Evolutionary conservation across 495 filamentous ascomycete genomes (phyloP).

Genomic region (Peziza echinospora): DNA sequence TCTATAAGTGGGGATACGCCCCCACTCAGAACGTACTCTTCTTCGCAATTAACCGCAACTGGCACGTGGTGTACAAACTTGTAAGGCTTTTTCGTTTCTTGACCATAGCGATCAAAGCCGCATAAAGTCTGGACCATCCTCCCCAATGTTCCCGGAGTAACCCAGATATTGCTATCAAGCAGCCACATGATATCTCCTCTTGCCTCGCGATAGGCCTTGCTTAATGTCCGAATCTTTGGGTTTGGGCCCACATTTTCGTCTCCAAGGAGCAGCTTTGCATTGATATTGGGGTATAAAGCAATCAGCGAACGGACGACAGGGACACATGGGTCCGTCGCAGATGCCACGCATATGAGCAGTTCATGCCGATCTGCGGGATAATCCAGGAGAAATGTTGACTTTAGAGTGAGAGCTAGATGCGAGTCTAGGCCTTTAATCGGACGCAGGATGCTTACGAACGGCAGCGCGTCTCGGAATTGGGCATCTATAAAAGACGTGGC

Average conservation of each 20-base stretch:
- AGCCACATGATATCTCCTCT: slow-evolving; percentile 87
- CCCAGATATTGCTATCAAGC: slow-evolving; percentile 92
- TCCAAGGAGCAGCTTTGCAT: slow-evolving; percentile 61
- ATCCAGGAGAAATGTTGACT: slow-evolving; percentile 64
- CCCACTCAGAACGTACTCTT: slow-evolving; percentile 11
- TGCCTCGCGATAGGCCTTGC: slow-evolving; percentile 81
- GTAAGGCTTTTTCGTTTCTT: slow-evolving; percentile 22
- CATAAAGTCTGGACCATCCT: slow-evolving; percentile 73
- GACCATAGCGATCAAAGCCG: slow-evolving; percentile 37
- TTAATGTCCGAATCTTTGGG: slow-evolving; percentile 95
- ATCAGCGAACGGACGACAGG: slow-evolving; percentile 50
- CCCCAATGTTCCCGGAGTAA: slow-evolving; percentile 51
- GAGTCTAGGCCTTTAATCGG: slow-evolving; percentile 86
- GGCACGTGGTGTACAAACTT: slow-evolving; percentile 96
- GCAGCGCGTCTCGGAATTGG: too few species aligned
- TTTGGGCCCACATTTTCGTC: slow-evolving; percentile 90
- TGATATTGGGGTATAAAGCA: slow-evolving; percentile 45
- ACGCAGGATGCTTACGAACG: slow-evolving; percentile 81
- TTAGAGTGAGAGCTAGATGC: slow-evolving; percentile 74
- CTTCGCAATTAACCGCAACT: slow-evolving; percentile 52
- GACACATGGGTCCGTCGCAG: slow-evolving; percentile 55
- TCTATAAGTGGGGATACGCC: slow-evolving; percentile 26
- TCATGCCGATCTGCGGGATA: slow-evolving; percentile 64
- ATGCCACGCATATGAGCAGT: slow-evolving; percentile 62
- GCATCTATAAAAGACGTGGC: too few species aligned